Percentiles rank a stretch among this genome's conserved stretches.
Conservation (phyloP, 768 basidiomycete genomes). For the Suillus subalutaceus region DNA sequence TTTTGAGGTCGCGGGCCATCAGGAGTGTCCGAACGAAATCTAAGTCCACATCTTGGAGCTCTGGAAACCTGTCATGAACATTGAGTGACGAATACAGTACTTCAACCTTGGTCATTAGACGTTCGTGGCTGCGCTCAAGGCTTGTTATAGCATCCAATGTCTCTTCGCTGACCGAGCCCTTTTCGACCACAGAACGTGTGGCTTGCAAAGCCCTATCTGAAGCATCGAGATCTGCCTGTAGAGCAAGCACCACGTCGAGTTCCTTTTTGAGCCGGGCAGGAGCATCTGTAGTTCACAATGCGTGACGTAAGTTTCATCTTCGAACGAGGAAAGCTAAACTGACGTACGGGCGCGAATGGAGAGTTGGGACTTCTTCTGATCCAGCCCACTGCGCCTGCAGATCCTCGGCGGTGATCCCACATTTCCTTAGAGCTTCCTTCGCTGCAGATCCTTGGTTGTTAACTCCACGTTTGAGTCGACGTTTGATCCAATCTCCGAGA, state of each 20-base stretch:
- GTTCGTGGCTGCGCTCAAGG: slow-evolving; percentile 25
- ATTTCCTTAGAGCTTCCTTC: neutral
- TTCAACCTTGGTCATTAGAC: slow-evolving; percentile 30
- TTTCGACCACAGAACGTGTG: slow-evolving; percentile 13
- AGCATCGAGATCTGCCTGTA: slow-evolving; percentile 32
- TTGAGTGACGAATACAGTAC: slow-evolving; percentile 32
- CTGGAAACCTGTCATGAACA: too few relatives aligned
- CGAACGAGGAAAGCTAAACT: neutral
- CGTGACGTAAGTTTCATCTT: slow-evolving; percentile 23
- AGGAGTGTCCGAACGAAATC: too few relatives aligned
- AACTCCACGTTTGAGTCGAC: slow-evolving; percentile 22
- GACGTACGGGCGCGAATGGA: neutral
- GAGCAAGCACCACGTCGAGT: slow-evolving; percentile 31
- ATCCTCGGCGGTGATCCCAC: neutral
- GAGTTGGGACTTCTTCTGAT: neutral
- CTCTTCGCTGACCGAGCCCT: neutral
- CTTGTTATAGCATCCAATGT: slow-evolving; percentile 18
- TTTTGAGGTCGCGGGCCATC: too few relatives aligned
- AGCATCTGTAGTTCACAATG: slow-evolving; percentile 34
- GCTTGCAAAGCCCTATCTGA: slow-evolving; percentile 27
- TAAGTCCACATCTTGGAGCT: too few relatives aligned
- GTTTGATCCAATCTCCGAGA: slow-evolving; percentile 35
- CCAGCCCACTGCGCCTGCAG: neutral
- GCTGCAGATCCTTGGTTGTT: slow-evolving; percentile 5
- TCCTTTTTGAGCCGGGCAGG: slow-evolving; percentile 34